Base-by-base conservation (phyloP, 352 stramenopile species). In the Pythium phragmitis region DNA sequence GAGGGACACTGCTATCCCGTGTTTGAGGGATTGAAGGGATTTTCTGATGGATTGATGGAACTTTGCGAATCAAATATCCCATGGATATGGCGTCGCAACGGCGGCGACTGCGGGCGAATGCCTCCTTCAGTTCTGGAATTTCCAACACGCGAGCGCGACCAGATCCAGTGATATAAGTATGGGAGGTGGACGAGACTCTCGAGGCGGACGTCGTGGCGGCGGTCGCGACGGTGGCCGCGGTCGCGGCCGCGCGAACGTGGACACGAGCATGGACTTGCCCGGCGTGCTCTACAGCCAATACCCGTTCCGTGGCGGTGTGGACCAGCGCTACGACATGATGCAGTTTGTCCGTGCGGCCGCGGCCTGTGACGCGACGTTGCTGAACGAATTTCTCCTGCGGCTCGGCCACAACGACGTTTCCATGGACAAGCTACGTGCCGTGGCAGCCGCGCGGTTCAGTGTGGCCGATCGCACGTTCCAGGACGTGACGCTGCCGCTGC, bases 401-500 rank as follows among this genome's bases (percentile, higher is more conserved):
- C 30, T 63, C 7, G 56, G 56, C 56, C 45, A 63, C 56, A 55
- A 46, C 13, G 43, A 46, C 30, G 30, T n/a, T 2, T 23, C 37
- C n/a, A 19, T 54, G 45, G 45, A 46, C 56, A 63, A 63, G 45
- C 43, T 63, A 7, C 56, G 56, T 0, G 30, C 45, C 9, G 23
- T 63, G 14, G 56, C 47, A 45, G 43, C 56, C 43, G 45, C 47
- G 21, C 56, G 56, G 19, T n/a, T 55, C 33, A 46, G 36, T 36
- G 56, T 63, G 30, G 28, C 43, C 45, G n/a, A 26, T 13, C 43
- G 56, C 43, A 63, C 43, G 33, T 63, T 63, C 34, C 56, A 63
- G 21, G 56, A 63, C 30, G 47, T 63, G 9, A 45, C 45, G 34
- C 57, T 85, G 34, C 65, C 65, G 26, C 41, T 85, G 65, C 39